Base-by-base conservation (phyloP, 2,329 filamentous ascomycete species). In the Chaetomium sp. region DNA sequence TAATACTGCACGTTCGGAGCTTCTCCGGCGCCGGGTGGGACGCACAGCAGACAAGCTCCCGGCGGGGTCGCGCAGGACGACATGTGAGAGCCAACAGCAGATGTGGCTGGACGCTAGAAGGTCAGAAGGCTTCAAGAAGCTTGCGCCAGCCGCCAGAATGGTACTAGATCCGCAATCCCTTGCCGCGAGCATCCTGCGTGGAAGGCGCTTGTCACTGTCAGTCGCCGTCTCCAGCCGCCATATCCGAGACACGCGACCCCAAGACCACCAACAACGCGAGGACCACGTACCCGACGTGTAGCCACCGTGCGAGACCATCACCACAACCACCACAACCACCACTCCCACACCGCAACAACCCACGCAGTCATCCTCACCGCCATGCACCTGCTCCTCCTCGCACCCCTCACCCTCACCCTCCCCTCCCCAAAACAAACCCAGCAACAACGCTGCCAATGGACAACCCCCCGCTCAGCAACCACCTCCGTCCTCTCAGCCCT, bases 401-500 rank as follows among this genome's bases (percentile, higher is more conserved):
- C 27, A 19, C 42, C 42, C 10, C 45, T n/a, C 38, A n/a, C 35
- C 21, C 23, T 50, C 47, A 5, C 25, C 49, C 38, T 49, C 42
- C 27, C 56, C 9, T 1, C 23, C 8, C 23, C 42, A 1, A 25
- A 27, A 42, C 42, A 12, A 2, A 25, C 57, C 42, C 57, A 59
- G 10, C 25, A 29, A 23, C 13, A n/a, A 10, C 57, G 57, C 12
- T 65, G 63, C 31, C 63, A 58, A 51, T 65, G 55, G 45, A 23
- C 58, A 33, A n/a, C 53, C 13, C 29, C 62, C 4, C 63, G 63
- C 5, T 47, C 49, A 4, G 42, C 54, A 21, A 62, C 63, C 7
- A 59, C 62, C 59, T 12, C 33, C 12, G 61, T 62, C 6, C 47
- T 62, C 19, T 58, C 62, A 16, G 45, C 63, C 19, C 58, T 62